Percentiles rank a stretch among this genome's conserved stretches.
These are phyloP conservation scores for Mycena crocata DNA, from an alignment of 768 basidiomycete genomes.

Conservation along the genomic window DNA sequence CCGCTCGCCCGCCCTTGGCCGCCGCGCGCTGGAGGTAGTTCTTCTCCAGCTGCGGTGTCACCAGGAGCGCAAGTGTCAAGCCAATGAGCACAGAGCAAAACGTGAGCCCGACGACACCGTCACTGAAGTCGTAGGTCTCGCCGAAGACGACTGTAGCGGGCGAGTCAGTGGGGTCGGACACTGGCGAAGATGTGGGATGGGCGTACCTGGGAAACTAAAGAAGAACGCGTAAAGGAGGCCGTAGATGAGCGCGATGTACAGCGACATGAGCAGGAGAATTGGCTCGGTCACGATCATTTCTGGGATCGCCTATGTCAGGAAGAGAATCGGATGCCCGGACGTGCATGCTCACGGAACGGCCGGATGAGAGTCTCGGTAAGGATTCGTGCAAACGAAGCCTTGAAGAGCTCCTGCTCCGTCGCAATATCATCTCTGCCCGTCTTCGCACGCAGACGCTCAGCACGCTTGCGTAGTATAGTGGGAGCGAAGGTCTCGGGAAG, in stretches of 20 bases:
- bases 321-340: not conserved
- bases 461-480: slow-evolving; percentile 52
- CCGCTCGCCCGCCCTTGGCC: slow-evolving; percentile 50
- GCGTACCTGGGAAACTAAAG: slow-evolving; percentile 45
- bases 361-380: slow-evolving; percentile 53
- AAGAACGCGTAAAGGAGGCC: slow-evolving; percentile 42
- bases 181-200: slow-evolving; percentile 45
- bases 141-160: slow-evolving; percentile 52
- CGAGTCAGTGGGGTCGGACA: slow-evolving; percentile 25
- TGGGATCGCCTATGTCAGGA: not conserved
- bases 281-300: slow-evolving; percentile 58
- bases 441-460: slow-evolving; percentile 50
- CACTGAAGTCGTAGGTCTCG: slow-evolving; percentile 49
- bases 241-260: slow-evolving; percentile 59
- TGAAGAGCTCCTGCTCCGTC: slow-evolving; percentile 56
- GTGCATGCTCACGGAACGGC: slow-evolving; percentile 47
- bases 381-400: slow-evolving; percentile 47
- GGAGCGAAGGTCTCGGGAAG: slow-evolving; percentile 64
- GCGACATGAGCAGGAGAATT: slow-evolving; percentile 56
- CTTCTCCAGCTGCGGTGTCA: slow-evolving; percentile 48
- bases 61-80: slow-evolving; percentile 45
- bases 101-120: slow-evolving; percentile 51
- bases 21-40: slow-evolving; percentile 45
- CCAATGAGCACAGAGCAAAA: slow-evolving; percentile 56
- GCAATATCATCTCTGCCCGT: slow-evolving; percentile 48